phyloP scores from a whole-genome alignment of 1,139 yeast genomes.

The Pichia sp. region DNA sequence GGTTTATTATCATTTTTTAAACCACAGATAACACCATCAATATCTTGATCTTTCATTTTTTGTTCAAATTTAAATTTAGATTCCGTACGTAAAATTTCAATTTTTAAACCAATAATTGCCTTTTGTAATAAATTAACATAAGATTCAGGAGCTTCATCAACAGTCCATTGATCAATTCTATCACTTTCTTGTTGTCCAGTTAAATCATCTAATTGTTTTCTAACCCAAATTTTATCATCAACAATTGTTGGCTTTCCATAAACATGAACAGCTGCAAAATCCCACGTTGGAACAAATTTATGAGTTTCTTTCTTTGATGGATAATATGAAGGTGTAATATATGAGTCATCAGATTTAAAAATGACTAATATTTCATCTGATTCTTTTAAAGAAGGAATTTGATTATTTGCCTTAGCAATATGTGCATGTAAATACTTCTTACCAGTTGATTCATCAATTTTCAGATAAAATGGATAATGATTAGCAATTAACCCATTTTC shows the following conservation, averaged over 20 bases:
- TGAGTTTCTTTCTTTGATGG: conserved; percentile 52
- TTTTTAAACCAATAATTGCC: conserved; percentile 55
- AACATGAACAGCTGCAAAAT: conserved; percentile 55
- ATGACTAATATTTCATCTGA: conserved; percentile 41
- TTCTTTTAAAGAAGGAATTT: conserved; percentile 39
- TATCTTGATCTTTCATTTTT: conserved; percentile 38
- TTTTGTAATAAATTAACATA: conserved; percentile 42
- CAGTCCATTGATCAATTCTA: conserved; percentile 46
- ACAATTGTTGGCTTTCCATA: conserved; percentile 47
- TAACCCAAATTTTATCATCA: conserved; percentile 43
- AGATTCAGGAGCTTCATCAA: conserved; percentile 51
- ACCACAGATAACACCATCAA: conserved; percentile 50
- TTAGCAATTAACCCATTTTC: conserved; percentile 43
- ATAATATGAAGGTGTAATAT: conserved; percentile 58
- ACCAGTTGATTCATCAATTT: conserved; percentile 30
- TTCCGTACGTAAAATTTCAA: conserved; percentile 44
- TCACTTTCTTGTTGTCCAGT: conserved; percentile 44
- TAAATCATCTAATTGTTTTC: conserved; percentile 40
- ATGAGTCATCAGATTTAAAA: conserved; percentile 50
- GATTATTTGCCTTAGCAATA: conserved; percentile 50
- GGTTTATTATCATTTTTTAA: conserved; percentile 11
- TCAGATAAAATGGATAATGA: conserved; percentile 50
- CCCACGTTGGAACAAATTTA: conserved; percentile 70
- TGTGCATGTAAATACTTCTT: conserved; percentile 47
- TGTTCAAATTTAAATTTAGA: conserved; percentile 63